phyloP scores from a whole-genome alignment of 2,329 filamentous ascomycete genomes.

The Fusarium sp. region DNA sequence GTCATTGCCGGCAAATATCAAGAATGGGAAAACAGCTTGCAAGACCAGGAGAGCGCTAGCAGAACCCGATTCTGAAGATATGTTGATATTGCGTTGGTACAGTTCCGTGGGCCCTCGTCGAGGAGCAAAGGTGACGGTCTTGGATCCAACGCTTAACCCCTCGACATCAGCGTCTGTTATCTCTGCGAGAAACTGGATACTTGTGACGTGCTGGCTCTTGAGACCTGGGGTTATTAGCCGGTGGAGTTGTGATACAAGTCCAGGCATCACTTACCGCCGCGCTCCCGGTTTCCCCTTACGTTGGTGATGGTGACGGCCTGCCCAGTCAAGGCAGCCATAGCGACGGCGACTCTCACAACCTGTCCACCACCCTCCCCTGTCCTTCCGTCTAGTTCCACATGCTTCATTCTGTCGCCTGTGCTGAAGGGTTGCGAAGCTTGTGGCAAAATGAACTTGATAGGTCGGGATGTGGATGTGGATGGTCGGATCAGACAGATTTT shows the following conservation, averaged over 20 bases:
- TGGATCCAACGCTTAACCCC: conserved; percentile 66
- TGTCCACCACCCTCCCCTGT: conserved; percentile 74
- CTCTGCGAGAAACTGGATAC: conserved; percentile 66
- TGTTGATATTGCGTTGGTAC: conserved; percentile 60
- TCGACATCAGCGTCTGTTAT: conserved; percentile 65
- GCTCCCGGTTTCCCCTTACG: conserved; percentile 67
- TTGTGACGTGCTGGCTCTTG: conserved; percentile 71
- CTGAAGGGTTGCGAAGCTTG: conserved; percentile 7
- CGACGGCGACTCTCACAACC: conserved; percentile 68
- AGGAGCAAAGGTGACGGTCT: conserved; percentile 63
- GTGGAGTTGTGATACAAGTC: not conserved
- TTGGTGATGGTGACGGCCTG: conserved; percentile 67
- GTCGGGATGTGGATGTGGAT: not conserved
- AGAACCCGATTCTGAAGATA: conserved; percentile 63
- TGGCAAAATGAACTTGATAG: conserved; percentile 24
- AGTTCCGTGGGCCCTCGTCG: conserved; percentile 56
- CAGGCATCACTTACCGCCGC: conserved; percentile 47
- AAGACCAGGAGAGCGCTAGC: conserved; percentile 70
- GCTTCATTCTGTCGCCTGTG: conserved; percentile 45
- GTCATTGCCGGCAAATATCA: conserved; percentile 66
- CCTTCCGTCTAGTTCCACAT: conserved; percentile 66
- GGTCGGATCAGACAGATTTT: conserved; percentile 1
- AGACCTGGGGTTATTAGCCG: conserved; percentile 60
- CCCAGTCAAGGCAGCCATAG: conserved; percentile 67
- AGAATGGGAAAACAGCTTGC: conserved; percentile 71